Evolutionary conservation across 257 asterid species (phyloP), one percentile per base, ranked within the genome.

Genomic region (Solanum tarijense): DNA sequence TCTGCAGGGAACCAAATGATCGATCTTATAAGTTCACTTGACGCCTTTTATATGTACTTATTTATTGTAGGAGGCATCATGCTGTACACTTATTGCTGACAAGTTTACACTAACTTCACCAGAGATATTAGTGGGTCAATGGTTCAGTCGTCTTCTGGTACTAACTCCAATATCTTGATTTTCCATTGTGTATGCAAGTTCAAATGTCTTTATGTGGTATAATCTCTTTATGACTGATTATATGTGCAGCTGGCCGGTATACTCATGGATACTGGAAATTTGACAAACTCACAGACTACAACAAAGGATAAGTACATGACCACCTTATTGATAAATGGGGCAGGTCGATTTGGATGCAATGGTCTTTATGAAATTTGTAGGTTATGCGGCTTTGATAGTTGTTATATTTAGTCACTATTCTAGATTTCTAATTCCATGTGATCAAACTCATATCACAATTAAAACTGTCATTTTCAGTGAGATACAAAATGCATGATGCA

Each of bases 121-220:
- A 39, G 94, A 92, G 92, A 92, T 93, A 93, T 91, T 96, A 92
- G 93, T 93, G 12, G 96, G 94, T 86, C 92, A 92, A 91, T 96
- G 98, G 88, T 94, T 96, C 87, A 92, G 98, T 89, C 93, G 98
- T 89, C 94, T 96, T 90, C 89, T 96, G 96, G 98, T 95, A 94
- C 88, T 34, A 74, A 65, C 38, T 46, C 23, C 12, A 39, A 79
- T 29, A 78, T 25, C 43, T 85, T 18, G 31, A 68, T 68, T 85
- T 71, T n/a, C 66, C 11, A 36, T 21, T 6, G 60, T 32, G 41
- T 68, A 18, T 21, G 41, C 87, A 66, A 82, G 86, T 7, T 58
- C 66, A 7, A 20, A 20, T 58, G 12, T 58, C 66, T 58, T 20
- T 58, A 23, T 60, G 69, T 2, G 2, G 69, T 82, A 48, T 48